Evolutionary conservation across 1,284 basidiomycete species (phyloP).

Genomic region (Boletus mariae): DNA sequence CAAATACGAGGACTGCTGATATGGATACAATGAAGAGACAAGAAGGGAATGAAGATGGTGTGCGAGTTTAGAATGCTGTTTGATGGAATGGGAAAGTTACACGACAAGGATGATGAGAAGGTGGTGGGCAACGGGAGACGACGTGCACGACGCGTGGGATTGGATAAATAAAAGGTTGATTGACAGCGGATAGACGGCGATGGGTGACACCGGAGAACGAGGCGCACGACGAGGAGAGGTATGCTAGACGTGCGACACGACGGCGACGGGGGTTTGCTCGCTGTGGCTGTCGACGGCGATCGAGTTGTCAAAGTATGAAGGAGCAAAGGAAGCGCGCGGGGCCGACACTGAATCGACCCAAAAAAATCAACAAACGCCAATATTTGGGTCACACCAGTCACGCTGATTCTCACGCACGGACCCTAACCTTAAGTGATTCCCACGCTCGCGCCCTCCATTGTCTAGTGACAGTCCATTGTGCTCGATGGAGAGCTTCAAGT

Average conservation of each 20-base stretch:
- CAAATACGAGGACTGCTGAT: conserved; percentile 33
- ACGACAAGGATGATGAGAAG: conserved; percentile 16
- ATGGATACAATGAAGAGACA: conserved; percentile 35
- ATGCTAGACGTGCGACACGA: conserved; percentile 31
- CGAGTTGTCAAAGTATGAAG: conserved; percentile 41
- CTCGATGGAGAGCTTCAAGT: conserved; percentile 1
- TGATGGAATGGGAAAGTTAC: conserved; percentile 16
- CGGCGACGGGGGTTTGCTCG: conserved; percentile 31
- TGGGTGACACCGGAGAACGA: conserved; percentile 18
- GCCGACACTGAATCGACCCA: conserved; percentile 40
- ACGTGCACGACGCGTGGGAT: conserved; percentile 38
- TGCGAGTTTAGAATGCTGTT: conserved; percentile 25
- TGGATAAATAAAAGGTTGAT: conserved; percentile 31
- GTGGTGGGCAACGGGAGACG: conserved; percentile 25
- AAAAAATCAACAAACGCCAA: conserved; percentile 39
- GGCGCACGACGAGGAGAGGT: conserved; percentile 22
- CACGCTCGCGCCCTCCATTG: conserved; percentile 29
- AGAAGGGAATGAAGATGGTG: conserved; percentile 21
- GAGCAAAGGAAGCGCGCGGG: conserved; percentile 44
- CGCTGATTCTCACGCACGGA: conserved; percentile 40
- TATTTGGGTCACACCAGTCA: conserved; percentile 39
- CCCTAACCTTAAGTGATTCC: conserved; percentile 37
- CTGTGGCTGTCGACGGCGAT: conserved; percentile 36
- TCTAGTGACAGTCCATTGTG: conserved; percentile 6
- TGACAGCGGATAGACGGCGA: conserved; percentile 19